Base-by-base conservation (phyloP, 2,329 filamentous ascomycete genomes). In the Apiospora malaysiana region DNA sequence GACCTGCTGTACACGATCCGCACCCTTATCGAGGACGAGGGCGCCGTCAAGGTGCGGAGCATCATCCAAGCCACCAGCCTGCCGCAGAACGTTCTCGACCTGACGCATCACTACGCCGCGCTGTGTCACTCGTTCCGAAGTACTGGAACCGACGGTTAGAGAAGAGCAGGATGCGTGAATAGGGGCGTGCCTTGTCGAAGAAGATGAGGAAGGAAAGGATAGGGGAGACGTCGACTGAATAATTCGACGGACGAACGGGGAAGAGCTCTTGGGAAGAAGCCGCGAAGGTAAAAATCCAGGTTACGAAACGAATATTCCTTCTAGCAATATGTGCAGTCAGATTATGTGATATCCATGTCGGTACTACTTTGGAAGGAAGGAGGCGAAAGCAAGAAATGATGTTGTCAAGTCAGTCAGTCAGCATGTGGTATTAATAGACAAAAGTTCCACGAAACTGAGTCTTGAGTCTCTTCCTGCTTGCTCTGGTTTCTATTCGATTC, bases 11-110 rank as follows among this genome's bases (percentile, higher is more conserved):
- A 91, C 81, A 92, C 93, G 3, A 93, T 98, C 78, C 92, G 96
- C 73, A 94, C 93, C 75, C 86, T 99, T 75, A 99, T 99, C 79
- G 96, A 98, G 82, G 95, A 98, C 75, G 96, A 99, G 83, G 96
- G 96, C 71, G 95, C 95, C 1, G 94, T 99, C 81, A 99, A 99
- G 84, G 93, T 99, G 70, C 90, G 96, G 79, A 98, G 94, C 81
- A 97, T 99, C 79, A 94, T 99, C 69, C 96, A 99, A 82, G 94
- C 95, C 1, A 98, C 95, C 2, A 97, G 93, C 80, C 84, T 99
- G 73, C 95, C 95, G 14, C 96, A 98, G 82, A 91, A 93, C 72
- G 95, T 99, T 49, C 87, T 98, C 70, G 95, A 98, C 80, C 85
- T 99, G 72, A 98, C 96, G 37, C 95, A 99, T 81, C 93, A 98